Conservation (phyloP, 2,329 filamentous ascomycete species). For the Aquanectria penicillioides region DNA sequence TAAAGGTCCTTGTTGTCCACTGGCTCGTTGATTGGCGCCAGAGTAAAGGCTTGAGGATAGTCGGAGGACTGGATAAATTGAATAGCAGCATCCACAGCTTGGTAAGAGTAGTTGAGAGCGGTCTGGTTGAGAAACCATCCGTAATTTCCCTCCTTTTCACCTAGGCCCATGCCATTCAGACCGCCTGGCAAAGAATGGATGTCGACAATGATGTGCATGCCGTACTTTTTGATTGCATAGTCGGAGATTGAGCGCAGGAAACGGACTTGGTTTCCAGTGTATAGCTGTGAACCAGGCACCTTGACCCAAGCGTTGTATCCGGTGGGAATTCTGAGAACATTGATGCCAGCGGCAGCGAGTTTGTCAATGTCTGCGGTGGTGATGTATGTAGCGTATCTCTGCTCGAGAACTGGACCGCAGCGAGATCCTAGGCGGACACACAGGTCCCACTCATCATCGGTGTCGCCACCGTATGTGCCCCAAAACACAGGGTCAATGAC, state of each 20-base stretch:
- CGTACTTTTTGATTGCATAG: conserved; percentile 18
- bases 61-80: conserved; percentile 12
- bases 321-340: conserved; percentile 16
- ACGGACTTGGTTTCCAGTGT: conserved; percentile 9
- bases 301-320: conserved; percentile 22
- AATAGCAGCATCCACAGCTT: conserved; percentile 15
- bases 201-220: conserved; percentile 24
- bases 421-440: conserved; percentile 1
- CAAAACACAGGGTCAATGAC: conserved; percentile 4
- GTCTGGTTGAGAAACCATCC: conserved; percentile 20
- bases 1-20: conserved; percentile 10
- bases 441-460: neutral
- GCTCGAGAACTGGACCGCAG: conserved; percentile 16
- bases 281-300: conserved; percentile 20
- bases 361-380: conserved; percentile 13
- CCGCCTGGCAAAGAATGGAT: conserved; percentile 22
- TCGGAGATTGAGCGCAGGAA: conserved; percentile 7
- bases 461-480: neutral
- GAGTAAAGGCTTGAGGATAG: neutral
- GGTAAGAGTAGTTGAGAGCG: conserved; percentile 1
- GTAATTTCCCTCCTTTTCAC: conserved; percentile 1
- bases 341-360: conserved; percentile 10
- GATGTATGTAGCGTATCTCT: conserved; percentile 16
- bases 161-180: conserved; percentile 16
- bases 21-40: conserved; percentile 19